Percentiles rank a stretch among this genome's conserved stretches.
These are phyloP conservation scores for Corymbia calophylla DNA, from an alignment of 441 rosid genomes.

Conservation along the genomic window DNA sequence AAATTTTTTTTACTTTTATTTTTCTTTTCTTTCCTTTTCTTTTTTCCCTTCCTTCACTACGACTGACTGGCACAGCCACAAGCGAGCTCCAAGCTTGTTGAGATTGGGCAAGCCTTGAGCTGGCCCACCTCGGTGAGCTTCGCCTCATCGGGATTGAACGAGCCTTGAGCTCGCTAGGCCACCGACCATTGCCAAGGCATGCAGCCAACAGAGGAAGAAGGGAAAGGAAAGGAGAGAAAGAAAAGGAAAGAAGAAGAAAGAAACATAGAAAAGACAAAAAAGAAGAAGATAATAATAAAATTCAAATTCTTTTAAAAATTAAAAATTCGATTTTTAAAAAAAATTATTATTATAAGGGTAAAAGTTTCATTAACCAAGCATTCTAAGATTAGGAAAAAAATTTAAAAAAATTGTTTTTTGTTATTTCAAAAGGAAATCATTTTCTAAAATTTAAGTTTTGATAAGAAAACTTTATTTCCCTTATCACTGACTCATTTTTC, in stretches of 20 bases:
- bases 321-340: fast-evolving
- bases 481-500: too few relatives aligned
- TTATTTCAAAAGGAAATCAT: too few relatives aligned
- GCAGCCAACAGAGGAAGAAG: fast-evolving
- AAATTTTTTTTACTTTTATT: too few relatives aligned
- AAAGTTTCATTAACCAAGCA: too few relatives aligned
- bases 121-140: fast-evolving
- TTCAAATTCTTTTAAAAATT: neutral
- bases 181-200: fast-evolving
- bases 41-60: neutral
- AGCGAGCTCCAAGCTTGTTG: neutral
- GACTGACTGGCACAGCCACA: neutral
- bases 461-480: too few relatives aligned
- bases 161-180: neutral
- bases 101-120: fast-evolving
- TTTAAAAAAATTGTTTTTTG: too few relatives aligned
- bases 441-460: too few relatives aligned
- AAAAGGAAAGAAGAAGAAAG: fast-evolving
- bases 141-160: fast-evolving
- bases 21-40: neutral
- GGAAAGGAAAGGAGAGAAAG: neutral
- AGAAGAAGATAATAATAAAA: too few relatives aligned
- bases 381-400: too few relatives aligned
- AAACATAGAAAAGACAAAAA: too few relatives aligned
- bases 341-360: too few relatives aligned